Percentiles rank a stretch among this genome's conserved stretches.
Conservation (phyloP, 2,329 filamentous ascomycete genomes). For the Scedosporium minutisporum region DNA sequence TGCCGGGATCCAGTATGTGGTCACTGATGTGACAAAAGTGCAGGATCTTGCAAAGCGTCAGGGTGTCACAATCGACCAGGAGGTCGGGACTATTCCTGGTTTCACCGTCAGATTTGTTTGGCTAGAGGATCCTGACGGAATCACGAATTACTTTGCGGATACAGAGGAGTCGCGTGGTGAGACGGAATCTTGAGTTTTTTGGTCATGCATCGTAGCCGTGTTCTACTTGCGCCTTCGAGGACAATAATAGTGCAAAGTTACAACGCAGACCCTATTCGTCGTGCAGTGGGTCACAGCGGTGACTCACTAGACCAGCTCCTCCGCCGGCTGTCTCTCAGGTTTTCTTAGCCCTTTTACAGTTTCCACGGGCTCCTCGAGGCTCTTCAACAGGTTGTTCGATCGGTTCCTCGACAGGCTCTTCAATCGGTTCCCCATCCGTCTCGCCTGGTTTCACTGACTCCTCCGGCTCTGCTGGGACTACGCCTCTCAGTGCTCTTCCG, state of each 20-base stretch:
- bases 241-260: too few relatives aligned
- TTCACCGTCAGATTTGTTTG: neutral
- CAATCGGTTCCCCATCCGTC: neutral
- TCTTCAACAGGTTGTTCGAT: neutral
- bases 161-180: neutral
- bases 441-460: neutral
- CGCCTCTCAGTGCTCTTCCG: neutral
- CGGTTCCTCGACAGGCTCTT: neutral
- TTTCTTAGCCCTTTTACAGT: neutral
- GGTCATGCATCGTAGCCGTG: too few relatives aligned
- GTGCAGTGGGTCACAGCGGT: too few relatives aligned
- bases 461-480: neutral
- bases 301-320: too few relatives aligned
- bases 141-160: conserved; percentile 2
- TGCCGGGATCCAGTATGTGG: conserved; percentile 1
- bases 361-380: neutral
- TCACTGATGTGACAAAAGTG: neutral
- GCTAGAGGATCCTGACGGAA: conserved; percentile 1
- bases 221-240: too few relatives aligned
- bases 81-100: neutral
- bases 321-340: neutral
- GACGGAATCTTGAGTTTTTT: neutral
- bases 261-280: too few relatives aligned
- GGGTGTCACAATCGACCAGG: neutral
- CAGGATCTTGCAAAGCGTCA: neutral